Base-by-base conservation (phyloP, 768 basidiomycete genomes). In the Flagelloscypha sp. region DNA sequence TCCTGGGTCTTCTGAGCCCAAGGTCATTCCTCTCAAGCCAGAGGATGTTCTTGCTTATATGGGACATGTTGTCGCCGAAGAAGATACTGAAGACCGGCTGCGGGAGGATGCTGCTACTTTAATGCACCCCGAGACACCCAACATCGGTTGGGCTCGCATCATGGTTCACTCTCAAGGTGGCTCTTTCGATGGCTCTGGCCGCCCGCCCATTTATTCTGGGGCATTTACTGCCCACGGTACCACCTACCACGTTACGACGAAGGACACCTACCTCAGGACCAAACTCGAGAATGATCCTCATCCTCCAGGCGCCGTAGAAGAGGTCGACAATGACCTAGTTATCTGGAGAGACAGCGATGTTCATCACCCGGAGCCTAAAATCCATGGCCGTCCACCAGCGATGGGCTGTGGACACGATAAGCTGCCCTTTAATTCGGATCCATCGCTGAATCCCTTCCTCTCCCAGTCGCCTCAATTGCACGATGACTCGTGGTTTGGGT, bases 71-170 rank as follows among this genome's bases (percentile, higher is more conserved):
- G 64, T 90, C 35, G 62, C 71, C 36, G 61, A 65, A n/a, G 53
- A 70, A 21, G 57, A 68, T 37, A 72, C 80, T 5, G 54, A 56
- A 4, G 56, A 57, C 12, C 72, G 79, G 25, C 61, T 81, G 67
- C 68, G 72, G 18, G 75, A 79, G 48, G 82, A 82, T 52, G 65
- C 68, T 15, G 79, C 74, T 5, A 69, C 75, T 30, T 69, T 71
- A 16, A 47, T 68, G 4, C 66, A 66, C 39, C 55, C 65, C 33
- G 44, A 47, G 7, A 57, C 65, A 19, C 38, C 49, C 19, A 69
- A 70, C 27, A 63, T 81, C 8, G 88, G 88, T 17, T 84, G 80
- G 75, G 86, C 84, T 12, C 76, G 82, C 15, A 76, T 92, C 45
- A 73, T 80, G 57, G 69, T 87, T 3, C 75, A 84, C 52, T 57